phyloP scores from a whole-genome alignment of 2,329 filamentous ascomycete genomes.

The Hypomyces perniciosus region DNA sequence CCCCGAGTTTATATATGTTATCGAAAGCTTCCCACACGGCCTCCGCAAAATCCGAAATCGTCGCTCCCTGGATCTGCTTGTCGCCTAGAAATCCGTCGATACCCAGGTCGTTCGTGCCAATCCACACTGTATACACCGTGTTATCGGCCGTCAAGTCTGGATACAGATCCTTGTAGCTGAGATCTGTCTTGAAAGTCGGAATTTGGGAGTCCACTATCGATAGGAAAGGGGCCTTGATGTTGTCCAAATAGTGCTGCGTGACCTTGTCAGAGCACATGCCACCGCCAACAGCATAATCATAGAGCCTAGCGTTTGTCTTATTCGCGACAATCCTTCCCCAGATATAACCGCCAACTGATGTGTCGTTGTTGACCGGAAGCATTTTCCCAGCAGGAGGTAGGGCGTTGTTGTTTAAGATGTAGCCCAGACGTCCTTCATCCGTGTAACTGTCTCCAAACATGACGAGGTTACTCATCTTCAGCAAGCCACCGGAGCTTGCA shows the following conservation, averaged over 20 bases:
- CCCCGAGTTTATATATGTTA: slow-evolving; percentile 58
- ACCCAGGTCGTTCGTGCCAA: slow-evolving; percentile 76
- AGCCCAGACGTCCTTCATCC: slow-evolving; percentile 61
- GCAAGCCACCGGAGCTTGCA: neutral
- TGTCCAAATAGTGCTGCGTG: slow-evolving; percentile 18
- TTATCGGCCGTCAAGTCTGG: slow-evolving; percentile 43
- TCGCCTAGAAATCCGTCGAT: slow-evolving; percentile 60
- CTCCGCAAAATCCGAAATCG: slow-evolving; percentile 58
- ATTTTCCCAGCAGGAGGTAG: slow-evolving; percentile 56
- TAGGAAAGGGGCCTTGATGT: slow-evolving; percentile 44
- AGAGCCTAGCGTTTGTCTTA: slow-evolving; percentile 49
- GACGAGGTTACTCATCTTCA: slow-evolving; percentile 46
- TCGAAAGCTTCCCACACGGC: slow-evolving; percentile 63
- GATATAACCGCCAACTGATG: slow-evolving; percentile 58
- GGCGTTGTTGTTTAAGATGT: slow-evolving; percentile 55
- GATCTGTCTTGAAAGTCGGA: slow-evolving; percentile 48
- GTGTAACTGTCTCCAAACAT: slow-evolving; percentile 74
- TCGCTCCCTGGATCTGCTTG: slow-evolving; percentile 51
- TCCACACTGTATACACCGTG: slow-evolving; percentile 72
- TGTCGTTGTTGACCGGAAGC: slow-evolving; percentile 41
- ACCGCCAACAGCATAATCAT: slow-evolving; percentile 67
- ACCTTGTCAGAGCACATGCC: slow-evolving; percentile 67
- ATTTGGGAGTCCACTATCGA: slow-evolving; percentile 57
- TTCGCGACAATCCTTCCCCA: slow-evolving; percentile 65
- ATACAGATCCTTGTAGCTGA: slow-evolving; percentile 32